Conservation (phyloP, 805 yeast genomes). For the Lachancea mirantina region DNA sequence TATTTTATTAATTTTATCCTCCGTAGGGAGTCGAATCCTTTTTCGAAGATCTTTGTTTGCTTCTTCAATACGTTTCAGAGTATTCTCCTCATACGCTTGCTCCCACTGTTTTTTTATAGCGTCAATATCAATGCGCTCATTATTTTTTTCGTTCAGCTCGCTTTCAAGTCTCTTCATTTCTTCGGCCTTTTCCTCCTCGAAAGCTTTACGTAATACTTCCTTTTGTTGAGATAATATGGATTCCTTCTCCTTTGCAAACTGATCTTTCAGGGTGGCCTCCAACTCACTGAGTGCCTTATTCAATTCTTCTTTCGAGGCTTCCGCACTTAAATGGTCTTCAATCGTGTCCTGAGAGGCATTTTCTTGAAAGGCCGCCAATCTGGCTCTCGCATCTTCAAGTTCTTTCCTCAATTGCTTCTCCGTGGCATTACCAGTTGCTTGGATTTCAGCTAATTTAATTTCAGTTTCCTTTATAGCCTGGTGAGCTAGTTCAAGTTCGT, state of each 20-base stretch:
- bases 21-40: slow-evolving; percentile 40
- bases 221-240: slow-evolving; percentile 15
- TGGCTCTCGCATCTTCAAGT: slow-evolving; percentile 19
- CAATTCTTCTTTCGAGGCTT: not conserved
- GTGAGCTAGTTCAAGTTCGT: slow-evolving; percentile 17
- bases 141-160: slow-evolving; percentile 17
- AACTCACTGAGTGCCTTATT: slow-evolving; percentile 1
- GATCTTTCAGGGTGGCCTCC: slow-evolving; percentile 1
- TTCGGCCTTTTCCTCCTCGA: slow-evolving; percentile 20
- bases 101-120: slow-evolving; percentile 32
- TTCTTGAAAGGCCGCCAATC: slow-evolving; percentile 22
- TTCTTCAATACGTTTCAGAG: slow-evolving; percentile 30
- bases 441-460: slow-evolving; percentile 8
- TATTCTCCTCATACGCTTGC: slow-evolving; percentile 29
- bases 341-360: slow-evolving; percentile 35
- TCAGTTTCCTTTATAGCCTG: slow-evolving; percentile 19
- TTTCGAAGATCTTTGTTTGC: slow-evolving; percentile 42
- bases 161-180: slow-evolving; percentile 19
- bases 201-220: slow-evolving; percentile 18
- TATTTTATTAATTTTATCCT: slow-evolving; percentile 52
- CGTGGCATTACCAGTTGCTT: slow-evolving; percentile 7
- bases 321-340: slow-evolving; percentile 14
- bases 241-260: slow-evolving; percentile 22
- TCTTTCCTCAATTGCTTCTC: slow-evolving; percentile 11
- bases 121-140: slow-evolving; percentile 13